phyloP scores from a whole-genome alignment of 2,329 filamentous ascomycete genomes.

The Aspergillus thermomutatus region DNA sequence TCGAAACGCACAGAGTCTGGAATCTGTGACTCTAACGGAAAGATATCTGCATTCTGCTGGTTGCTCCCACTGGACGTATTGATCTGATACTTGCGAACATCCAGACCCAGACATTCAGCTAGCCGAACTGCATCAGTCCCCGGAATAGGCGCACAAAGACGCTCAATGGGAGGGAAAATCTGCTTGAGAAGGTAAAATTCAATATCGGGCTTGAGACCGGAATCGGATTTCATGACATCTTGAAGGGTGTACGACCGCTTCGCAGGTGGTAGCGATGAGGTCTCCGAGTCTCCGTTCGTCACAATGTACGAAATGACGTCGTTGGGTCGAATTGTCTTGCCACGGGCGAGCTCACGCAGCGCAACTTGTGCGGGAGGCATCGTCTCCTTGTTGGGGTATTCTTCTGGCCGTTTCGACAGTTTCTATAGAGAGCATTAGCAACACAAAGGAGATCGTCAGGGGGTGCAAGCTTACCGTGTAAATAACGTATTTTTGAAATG shows the following conservation, averaged over 20 bases:
- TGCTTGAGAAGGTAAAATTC: conserved; percentile 99
- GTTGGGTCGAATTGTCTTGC: conserved; percentile 84
- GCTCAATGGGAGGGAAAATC: conserved; percentile 95
- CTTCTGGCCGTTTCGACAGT: conserved; percentile 86
- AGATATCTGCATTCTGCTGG: conserved; percentile 66
- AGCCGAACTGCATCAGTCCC: conserved; percentile 88
- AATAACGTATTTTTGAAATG: conserved; percentile 88
- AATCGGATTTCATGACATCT: conserved; percentile 75
- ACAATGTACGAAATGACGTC: conserved; percentile 97
- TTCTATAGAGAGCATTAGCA: conserved; percentile 50
- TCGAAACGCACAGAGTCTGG: conserved; percentile 87
- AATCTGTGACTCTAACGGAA: conserved; percentile 90
- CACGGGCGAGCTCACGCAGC: conserved; percentile 78
- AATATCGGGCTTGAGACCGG: conserved; percentile 78
- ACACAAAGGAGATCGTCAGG: no score
- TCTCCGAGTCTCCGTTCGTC: conserved; percentile 65
- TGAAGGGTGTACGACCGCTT: conserved; percentile 86
- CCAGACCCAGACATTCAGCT: conserved; percentile 89
- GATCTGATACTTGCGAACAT: conserved; percentile 81
- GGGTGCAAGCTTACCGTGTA: conserved; percentile 61
- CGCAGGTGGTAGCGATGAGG: conserved; percentile 60
- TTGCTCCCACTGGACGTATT: conserved; percentile 54
- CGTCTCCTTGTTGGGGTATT: conserved; percentile 88
- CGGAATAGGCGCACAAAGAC: conserved; percentile 91
- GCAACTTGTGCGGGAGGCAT: conserved; percentile 99